phyloP scores from a whole-genome alignment of 768 basidiomycete species.

The Collybia nuda region DNA sequence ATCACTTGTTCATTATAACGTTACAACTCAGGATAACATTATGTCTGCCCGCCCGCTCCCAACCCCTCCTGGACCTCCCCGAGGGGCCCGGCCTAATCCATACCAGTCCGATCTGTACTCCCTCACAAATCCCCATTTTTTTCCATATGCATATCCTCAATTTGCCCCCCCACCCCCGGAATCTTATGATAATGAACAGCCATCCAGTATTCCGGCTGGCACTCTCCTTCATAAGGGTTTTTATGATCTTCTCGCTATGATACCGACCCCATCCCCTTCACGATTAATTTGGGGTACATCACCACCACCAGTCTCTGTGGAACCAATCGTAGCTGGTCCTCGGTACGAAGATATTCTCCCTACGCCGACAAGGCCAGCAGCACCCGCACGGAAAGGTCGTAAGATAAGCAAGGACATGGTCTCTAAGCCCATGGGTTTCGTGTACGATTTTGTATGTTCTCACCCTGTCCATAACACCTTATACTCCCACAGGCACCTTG shows the following conservation, averaged over 20 bases:
- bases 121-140: constrained; percentile 34
- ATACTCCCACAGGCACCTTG: constrained; percentile 64
- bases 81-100: constrained; percentile 26
- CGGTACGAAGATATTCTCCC: constrained; percentile 61
- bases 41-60: constrained; percentile 25
- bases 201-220: constrained; percentile 59
- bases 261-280: constrained; percentile 70
- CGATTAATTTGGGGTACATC: constrained; percentile 58
- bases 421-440: constrained; percentile 76
- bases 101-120: constrained; percentile 27
- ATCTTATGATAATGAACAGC: constrained; percentile 41
- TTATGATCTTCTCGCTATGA: constrained; percentile 81
- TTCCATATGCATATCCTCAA: constrained; percentile 42
- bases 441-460: constrained; percentile 52
- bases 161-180: constrained; percentile 35
- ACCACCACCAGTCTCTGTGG: constrained; percentile 28
- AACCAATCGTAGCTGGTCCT: constrained; percentile 58
- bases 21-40: constrained; percentile 12
- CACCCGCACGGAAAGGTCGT: constrained; percentile 51
- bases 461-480: constrained; percentile 18
- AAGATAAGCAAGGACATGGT: constrained; percentile 89
- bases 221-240: constrained; percentile 88
- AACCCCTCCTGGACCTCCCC: constrained; percentile 22
- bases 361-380: constrained; percentile 24
- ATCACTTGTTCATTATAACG: not conserved